A percentile compares a stretch with the other conserved stretches of the same genome.
Evolutionary conservation across 2,329 filamentous ascomycete species (phyloP).

Genomic region (Iodosphaeria phyllophila): DNA sequence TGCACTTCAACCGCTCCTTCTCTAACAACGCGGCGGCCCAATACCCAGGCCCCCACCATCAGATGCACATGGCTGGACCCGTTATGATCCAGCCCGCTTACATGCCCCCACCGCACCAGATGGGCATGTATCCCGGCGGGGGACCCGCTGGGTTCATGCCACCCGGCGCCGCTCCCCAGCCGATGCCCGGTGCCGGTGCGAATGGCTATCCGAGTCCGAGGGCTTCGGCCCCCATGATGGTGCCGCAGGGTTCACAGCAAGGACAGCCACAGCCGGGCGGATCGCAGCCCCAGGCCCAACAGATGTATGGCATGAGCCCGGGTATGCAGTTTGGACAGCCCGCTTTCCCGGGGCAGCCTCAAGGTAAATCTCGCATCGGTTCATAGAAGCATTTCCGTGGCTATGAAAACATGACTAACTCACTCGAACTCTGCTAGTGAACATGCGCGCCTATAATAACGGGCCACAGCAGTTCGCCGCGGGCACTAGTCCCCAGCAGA

Average conservation of each 20-base stretch:
- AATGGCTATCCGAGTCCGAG: constrained; percentile 80
- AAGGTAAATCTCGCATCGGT: no score
- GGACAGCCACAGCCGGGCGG: no score
- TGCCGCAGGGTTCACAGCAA: constrained; percentile 83
- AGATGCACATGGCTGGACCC: constrained; percentile 49
- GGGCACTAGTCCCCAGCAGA: constrained; percentile 46
- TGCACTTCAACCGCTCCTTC: constrained; percentile 50
- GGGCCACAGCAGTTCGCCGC: constrained; percentile 44
- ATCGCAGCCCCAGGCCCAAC: no score
- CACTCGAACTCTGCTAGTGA: no score
- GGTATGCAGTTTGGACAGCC: constrained; percentile 59
- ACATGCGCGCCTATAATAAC: constrained; percentile 40
- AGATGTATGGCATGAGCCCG: constrained; percentile 61
- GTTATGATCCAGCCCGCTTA: constrained; percentile 79
- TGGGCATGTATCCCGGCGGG: constrained; percentile 61
- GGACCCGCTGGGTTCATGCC: constrained; percentile 54
- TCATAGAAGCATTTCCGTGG: no score
- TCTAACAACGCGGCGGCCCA: constrained; percentile 55
- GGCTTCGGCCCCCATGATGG: constrained; percentile 66
- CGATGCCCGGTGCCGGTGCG: constrained; percentile 43
- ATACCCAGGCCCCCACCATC: constrained; percentile 54
- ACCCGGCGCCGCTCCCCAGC: constrained; percentile 32
- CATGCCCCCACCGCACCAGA: constrained; percentile 52
- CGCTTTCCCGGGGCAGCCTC: constrained; percentile 53
- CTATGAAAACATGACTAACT: constrained; percentile 21